Evolutionary conservation across 164 flowering plant genomes (phyloP).

Genomic region (Malania oleifera): DNA sequence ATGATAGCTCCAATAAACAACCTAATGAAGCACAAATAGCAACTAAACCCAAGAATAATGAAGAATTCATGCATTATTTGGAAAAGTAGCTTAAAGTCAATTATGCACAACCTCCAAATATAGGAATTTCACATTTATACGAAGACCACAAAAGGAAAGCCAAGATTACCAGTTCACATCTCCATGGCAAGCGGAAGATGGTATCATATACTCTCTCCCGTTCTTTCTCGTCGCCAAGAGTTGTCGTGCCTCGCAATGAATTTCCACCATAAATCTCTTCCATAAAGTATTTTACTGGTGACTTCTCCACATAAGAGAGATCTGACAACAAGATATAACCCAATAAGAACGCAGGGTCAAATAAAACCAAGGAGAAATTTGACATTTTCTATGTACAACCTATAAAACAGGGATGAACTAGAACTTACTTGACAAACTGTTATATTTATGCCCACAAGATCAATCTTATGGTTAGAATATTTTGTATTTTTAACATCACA

Average conservation of each 20-base stretch:
- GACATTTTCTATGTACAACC: too few relatives aligned
- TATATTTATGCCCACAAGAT: too few relatives aligned
- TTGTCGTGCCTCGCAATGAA: constrained; percentile 69
- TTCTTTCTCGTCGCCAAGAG: constrained; percentile 79
- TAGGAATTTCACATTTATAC: not conserved
- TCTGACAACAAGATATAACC: constrained; percentile 32
- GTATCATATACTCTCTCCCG: constrained; percentile 96
- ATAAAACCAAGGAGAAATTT: too few relatives aligned
- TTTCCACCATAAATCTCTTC: constrained; percentile 74
- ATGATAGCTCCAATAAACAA: too few relatives aligned
- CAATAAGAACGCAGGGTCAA: too few relatives aligned
- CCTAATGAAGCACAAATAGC: not conserved
- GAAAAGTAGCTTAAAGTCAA: too few relatives aligned
- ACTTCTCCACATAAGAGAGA: constrained; percentile 41
- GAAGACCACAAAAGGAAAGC: not conserved
- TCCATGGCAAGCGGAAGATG: constrained; percentile 96
- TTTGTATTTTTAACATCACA: too few relatives aligned
- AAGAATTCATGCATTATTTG: not conserved
- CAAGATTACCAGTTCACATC: constrained; percentile 86
- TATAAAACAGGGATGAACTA: too few relatives aligned
- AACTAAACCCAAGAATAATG: constrained; percentile 5
- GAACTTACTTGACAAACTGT: too few relatives aligned
- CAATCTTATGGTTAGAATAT: too few relatives aligned
- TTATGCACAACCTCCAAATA: not conserved
- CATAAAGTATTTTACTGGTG: constrained; percentile 73